These are phyloP conservation scores for Galerina sulciceps DNA, from an alignment of 768 basidiomycete genomes.

Conservation along the genomic window DNA sequence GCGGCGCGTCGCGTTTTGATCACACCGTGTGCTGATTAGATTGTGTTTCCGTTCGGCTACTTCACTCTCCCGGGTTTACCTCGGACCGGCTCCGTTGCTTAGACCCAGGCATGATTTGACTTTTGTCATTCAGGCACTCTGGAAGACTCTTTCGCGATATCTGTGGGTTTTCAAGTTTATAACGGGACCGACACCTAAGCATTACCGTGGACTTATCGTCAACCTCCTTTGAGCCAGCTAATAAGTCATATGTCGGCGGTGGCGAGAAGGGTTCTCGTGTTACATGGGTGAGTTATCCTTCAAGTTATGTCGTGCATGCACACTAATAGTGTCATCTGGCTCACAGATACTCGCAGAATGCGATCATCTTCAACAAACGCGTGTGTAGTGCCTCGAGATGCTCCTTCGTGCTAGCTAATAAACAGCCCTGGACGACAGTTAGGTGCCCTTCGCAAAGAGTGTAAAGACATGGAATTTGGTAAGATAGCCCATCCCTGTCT, in stretches of 20 bases:
- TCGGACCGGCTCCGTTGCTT: too few relatives aligned
- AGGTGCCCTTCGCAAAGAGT: conserved; percentile 74
- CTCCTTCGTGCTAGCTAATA: background rate
- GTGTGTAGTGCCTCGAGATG: conserved; percentile 43
- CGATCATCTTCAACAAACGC: conserved; percentile 69
- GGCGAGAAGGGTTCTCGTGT: conserved; percentile 11
- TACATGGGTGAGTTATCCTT: conserved; percentile 43
- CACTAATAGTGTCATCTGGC: background rate
- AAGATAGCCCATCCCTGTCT: conserved; percentile 5
- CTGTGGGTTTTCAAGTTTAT: too few relatives aligned
- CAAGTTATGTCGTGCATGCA: background rate
- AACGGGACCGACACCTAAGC: too few relatives aligned
- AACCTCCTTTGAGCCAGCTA: background rate
- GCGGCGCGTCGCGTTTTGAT: too few relatives aligned
- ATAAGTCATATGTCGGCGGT: conserved; percentile 9
- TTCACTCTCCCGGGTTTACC: too few relatives aligned
- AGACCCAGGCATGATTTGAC: too few relatives aligned
- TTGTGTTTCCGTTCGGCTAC: too few relatives aligned
- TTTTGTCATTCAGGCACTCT: too few relatives aligned
- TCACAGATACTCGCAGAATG: conserved; percentile 74
- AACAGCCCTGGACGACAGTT: conserved; percentile 43
- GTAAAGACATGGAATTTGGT: conserved; percentile 73
- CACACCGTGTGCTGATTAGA: too few relatives aligned
- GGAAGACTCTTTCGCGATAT: too few relatives aligned
- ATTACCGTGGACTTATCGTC: background rate